Percentiles rank a stretch among this genome's conserved stretches.
Conservation (phyloP, 768 basidiomycete genomes). For the Pulveroboletus sp. region DNA sequence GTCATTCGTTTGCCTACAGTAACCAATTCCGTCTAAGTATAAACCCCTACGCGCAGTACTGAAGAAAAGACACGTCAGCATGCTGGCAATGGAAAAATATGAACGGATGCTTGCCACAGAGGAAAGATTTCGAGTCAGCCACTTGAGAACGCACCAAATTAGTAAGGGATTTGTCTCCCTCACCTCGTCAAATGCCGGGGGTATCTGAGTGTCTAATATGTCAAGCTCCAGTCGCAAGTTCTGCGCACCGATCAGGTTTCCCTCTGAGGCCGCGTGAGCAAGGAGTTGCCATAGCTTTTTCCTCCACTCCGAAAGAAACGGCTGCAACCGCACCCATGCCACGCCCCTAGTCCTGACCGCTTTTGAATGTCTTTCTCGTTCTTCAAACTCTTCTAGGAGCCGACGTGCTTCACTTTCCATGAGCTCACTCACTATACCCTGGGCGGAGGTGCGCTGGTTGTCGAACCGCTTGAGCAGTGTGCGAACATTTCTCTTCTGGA, state of each 20-base stretch:
- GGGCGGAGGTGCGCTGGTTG: neutral
- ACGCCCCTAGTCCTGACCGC: neutral
- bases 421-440: neutral
- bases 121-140: neutral
- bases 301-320: conserved; percentile 1
- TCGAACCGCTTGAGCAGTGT: conserved; percentile 1
- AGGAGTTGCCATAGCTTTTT: neutral
- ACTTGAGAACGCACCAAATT: neutral
- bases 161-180: neutral
- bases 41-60: no score
- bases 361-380: neutral
- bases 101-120: neutral
- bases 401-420: neutral
- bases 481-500: neutral
- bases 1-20: no score
- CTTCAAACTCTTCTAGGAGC: conserved; percentile 2
- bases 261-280: neutral
- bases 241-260: neutral
- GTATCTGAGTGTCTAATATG: neutral
- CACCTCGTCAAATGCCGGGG: neutral
- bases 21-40: no score
- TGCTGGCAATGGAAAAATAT: neutral
- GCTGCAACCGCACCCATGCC: neutral
- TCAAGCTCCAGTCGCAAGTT: conserved; percentile 4
- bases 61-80: no score